Base-by-base conservation (phyloP, 768 basidiomycete genomes). In the Leccinum variicolor region DNA sequence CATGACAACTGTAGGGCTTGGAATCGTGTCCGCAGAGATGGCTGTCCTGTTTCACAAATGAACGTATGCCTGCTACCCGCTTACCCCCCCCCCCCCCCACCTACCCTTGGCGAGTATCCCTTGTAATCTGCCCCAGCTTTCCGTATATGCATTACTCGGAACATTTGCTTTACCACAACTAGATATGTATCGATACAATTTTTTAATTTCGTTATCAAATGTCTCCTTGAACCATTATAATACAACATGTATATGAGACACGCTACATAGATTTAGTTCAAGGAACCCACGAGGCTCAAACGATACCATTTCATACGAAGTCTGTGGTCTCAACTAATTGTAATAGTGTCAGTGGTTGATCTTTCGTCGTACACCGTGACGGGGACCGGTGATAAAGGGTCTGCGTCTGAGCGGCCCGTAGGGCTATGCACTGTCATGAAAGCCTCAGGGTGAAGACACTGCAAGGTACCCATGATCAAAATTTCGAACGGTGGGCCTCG, bases 21-120 rank as follows among this genome's bases (percentile, higher is more conserved):
- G 77, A 1, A 79, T 94, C 6, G 86, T 95, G 1, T 85, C 84
- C 17, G 86, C 86, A 2, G 90, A 94, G 74, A 88, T 93, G 79
- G 79, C 81, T 0, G 79, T 87, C 17, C 58, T 84, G 21, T 80
- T 77, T 65, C 54, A 19, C 34, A 26, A 33, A 2, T 62, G 47
- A 53, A 51, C 11, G 14, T 33, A 26, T 14, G 7, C 29, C 13
- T 14, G 3, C 23, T 17, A 26, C 14, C 23, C 33, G 41, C 4
- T 39, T 39, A 10, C 39, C 39, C 39, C n/a, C 2, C n/a, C n/a
- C n/a, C n/a, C n/a, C n/a, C n/a, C n/a, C n/a, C n/a, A n/a, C 8
- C 19, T 19, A 43, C 41, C 19, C 39, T 10, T 41, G 2, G 39
- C 4, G n/a, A 41, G n/a, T 41, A 26, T 41, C 28, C 55, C 41